Percentiles rank a stretch among this genome's conserved stretches.
Evolutionary conservation across 208 protist genomes (phyloP).

Genomic region (Trypanosoma platydactyli): DNA sequence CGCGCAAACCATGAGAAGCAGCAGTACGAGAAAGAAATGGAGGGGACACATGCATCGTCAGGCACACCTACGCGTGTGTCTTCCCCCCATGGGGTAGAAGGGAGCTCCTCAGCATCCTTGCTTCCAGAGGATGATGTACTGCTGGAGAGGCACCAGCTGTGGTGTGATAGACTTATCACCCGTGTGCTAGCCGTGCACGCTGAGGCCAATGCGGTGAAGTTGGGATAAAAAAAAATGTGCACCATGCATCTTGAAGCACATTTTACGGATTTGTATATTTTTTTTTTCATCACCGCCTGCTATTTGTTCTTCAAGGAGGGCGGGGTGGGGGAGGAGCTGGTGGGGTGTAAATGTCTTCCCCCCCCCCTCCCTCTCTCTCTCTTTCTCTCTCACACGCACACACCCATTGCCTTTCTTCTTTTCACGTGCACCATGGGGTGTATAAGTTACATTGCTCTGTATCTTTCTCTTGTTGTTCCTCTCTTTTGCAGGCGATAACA

Average conservation of each 20-base stretch:
- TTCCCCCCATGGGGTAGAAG: neutral
- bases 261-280: neutral
- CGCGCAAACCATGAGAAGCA: constrained; percentile 17
- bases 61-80: neutral
- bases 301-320: no score
- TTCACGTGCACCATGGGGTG: neutral
- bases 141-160: constrained; percentile 40
- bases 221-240: neutral
- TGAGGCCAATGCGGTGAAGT: constrained; percentile 12
- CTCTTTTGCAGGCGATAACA: neutral
- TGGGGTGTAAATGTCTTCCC: no score
- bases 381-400: no score
- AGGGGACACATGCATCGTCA: constrained; percentile 26
- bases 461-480: neutral
- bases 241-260: neutral
- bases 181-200: constrained; percentile 29
- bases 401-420: no score
- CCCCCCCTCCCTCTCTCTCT: neutral
- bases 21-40: constrained; percentile 1
- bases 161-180: constrained; percentile 44
- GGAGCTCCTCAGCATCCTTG: neutral
- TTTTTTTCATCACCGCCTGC: constrained; percentile 6
- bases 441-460: neutral
- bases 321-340: no score
- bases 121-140: constrained; percentile 40